Conservation (phyloP, 805 yeast species). For the Kuraishia capsulata region DNA sequence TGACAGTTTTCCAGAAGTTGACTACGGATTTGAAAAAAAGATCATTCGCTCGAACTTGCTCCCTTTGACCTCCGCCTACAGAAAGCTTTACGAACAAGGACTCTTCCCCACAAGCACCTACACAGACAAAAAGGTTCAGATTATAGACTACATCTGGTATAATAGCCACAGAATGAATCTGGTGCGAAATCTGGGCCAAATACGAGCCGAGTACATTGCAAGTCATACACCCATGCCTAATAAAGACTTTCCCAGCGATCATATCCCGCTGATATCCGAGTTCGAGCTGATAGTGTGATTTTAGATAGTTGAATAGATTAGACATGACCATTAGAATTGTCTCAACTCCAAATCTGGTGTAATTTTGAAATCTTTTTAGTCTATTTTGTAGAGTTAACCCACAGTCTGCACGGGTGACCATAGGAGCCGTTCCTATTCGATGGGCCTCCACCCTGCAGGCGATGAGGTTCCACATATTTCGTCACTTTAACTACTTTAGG, state of each 20-base stretch:
- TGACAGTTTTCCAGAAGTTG: background rate
- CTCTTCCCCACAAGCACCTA: slow-evolving; percentile 29
- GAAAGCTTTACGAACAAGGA: slow-evolving; percentile 12
- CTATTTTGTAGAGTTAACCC: too few relatives aligned
- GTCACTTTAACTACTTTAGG: too few relatives aligned
- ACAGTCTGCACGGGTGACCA: too few relatives aligned
- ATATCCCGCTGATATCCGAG: slow-evolving; percentile 26
- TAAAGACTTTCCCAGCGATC: slow-evolving; percentile 49
- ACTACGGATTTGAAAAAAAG: background rate
- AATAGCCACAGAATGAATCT: slow-evolving; percentile 29
- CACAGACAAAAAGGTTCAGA: slow-evolving; percentile 38
- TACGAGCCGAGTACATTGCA: slow-evolving; percentile 23
- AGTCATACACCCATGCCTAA: slow-evolving; percentile 40
- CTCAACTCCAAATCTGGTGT: too few relatives aligned
- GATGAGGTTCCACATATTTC: too few relatives aligned
- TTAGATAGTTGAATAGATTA: too few relatives aligned
- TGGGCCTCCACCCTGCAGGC: too few relatives aligned
- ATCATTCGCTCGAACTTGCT: background rate
- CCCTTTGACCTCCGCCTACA: slow-evolving; percentile 18
- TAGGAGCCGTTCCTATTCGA: too few relatives aligned
- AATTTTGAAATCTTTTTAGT: too few relatives aligned
- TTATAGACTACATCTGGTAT: slow-evolving; percentile 54
- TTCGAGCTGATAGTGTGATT: slow-evolving; percentile 1
- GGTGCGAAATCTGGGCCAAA: slow-evolving; percentile 41
- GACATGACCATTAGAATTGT: too few relatives aligned